Conservation (phyloP, 2,329 filamentous ascomycete genomes). For the Gaeumannomyces sp. region DNA sequence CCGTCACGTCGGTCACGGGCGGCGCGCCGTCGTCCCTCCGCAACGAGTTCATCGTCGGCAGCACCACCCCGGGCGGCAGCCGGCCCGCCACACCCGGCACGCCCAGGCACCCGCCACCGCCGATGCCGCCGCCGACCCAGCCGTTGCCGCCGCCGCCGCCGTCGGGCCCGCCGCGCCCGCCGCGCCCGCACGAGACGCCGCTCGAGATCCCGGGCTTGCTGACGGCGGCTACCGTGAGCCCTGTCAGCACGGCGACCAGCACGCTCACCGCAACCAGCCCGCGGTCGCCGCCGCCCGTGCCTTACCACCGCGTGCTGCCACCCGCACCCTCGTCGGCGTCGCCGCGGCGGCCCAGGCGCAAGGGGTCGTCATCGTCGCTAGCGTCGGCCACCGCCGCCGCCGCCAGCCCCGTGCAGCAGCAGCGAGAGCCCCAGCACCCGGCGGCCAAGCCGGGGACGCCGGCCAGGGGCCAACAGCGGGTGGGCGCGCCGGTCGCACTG, state of each 20-base stretch:
- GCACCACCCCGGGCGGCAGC: constrained; percentile 12
- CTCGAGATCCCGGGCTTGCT: constrained; percentile 26
- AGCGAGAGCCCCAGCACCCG: neutral
- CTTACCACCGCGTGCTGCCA: neutral
- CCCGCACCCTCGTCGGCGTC: neutral
- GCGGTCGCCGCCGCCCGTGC: neutral
- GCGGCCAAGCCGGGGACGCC: too few relatives aligned
- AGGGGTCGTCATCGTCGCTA: neutral
- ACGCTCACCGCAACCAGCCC: too few relatives aligned
- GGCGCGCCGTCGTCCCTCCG: constrained; percentile 17
- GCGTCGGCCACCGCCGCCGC: neutral
- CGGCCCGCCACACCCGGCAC: constrained; percentile 13
- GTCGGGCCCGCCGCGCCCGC: constrained; percentile 27
- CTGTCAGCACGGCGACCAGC: neutral
- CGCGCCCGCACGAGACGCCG: constrained; percentile 28
- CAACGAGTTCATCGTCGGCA: constrained; percentile 21
- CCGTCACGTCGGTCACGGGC: neutral
- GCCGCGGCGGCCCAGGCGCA: neutral
- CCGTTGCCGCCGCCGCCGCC: constrained; percentile 15
- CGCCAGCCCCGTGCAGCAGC: neutral
- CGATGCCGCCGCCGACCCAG: neutral
- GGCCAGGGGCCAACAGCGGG: too few relatives aligned
- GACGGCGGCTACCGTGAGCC: constrained; percentile 6
- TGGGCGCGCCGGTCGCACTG: neutral
- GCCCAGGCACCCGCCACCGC: constrained; percentile 14